Evolutionary conservation across 2,329 filamentous ascomycete genomes (phyloP), one percentile per base, ranked within the genome.

Genomic region (Chalaropsis ovoidea): DNA sequence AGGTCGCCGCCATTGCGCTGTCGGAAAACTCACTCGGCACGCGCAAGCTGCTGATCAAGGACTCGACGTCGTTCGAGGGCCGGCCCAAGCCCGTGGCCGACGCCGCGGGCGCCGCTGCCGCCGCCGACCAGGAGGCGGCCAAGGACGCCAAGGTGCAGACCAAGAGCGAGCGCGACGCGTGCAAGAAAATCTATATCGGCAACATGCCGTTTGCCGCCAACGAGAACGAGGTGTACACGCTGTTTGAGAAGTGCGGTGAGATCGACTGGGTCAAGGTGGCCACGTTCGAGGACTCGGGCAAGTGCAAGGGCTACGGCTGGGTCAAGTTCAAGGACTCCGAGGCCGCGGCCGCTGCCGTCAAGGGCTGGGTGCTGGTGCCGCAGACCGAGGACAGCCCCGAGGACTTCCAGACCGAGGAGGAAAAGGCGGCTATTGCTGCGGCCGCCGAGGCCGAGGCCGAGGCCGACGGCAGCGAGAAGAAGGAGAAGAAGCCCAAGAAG

Each of bases 251-350:
- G 74, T 97, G 93, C 73, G 94, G 94, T 62, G 81, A 86, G 68
- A 84, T 97, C 68, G 84, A 86, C 64, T 89, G 89, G 77, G 82
- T 90, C 69, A 93, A 95, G 76, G 80, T 97, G 70, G 94, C 94
- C 2, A 96, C 92, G 0, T 99, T 99, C 73, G 90, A 97, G 75
- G 95, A 99, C 75, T 87, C 87, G 22, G 94, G 94, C 54, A 99
- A 97, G 78, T 99, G 94, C 79, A 97, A 97, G 78, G 95, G 94
- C 19, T 99, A 88, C 76, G 94, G 87, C 5, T 99, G 94, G 92
- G 85, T 99, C 68, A 89, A 89, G 68, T 99, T 97, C 76, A 86
- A 87, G 73, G 86, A 91, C 62, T 73, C 92, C 11, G 85, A 89
- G 66, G 83, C 87, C 0, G 90, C 90, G 0, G 83, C 86, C 11